Evolutionary conservation across 1,139 yeast species (phyloP), one percentile per base, ranked within the genome.

Genomic region (Zygoascus hellenicus): DNA sequence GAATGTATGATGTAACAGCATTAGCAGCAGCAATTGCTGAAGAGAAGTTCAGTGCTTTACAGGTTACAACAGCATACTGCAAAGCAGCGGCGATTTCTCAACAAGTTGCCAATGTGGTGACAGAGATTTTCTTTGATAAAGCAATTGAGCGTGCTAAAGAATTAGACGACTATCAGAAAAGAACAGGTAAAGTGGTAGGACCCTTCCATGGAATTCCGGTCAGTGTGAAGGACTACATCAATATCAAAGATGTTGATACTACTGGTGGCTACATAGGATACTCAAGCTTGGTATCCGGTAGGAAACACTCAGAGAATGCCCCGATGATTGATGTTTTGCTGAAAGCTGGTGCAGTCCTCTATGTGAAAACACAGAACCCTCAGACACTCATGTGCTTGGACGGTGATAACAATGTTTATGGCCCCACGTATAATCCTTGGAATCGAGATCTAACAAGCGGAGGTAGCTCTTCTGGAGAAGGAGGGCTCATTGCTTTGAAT

Each of bases 381-480:
- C 74, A 71, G 57, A 76, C 80, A 0, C 75, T 78, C 66, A 73
- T 79, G 72, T 69, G 71, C 31, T 65, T 71, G 9, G 82, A 78
- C 53, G 71, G 81, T 0, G 57, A 54, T 9, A 70, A 74, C 17
- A 70, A 74, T 44, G 54, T 76, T 2, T 68, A 65, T 55, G 85
- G 85, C 1, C 57, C 63, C 29, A 78, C 83, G 0, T 47, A 54
- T 31, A 79, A 77, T 56, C 70, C 81, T 2, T 58, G 65, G 47
- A 77, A 79, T 55, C 64, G 67, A 17, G 55, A 56, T 0, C 64
- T 78, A 33, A 64, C 77, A 1, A 59, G 73, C 15, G 84, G 84
- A 34, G 85, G 85, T 1, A 74, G 80, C 3, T 73, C 80, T 11
- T 83, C 83, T 7, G 86, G 86, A 41, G 85, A 78, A 58, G 83